Evolutionary conservation across 208 protist genomes (phyloP).

Genomic region (Leishmania turanica): DNA sequence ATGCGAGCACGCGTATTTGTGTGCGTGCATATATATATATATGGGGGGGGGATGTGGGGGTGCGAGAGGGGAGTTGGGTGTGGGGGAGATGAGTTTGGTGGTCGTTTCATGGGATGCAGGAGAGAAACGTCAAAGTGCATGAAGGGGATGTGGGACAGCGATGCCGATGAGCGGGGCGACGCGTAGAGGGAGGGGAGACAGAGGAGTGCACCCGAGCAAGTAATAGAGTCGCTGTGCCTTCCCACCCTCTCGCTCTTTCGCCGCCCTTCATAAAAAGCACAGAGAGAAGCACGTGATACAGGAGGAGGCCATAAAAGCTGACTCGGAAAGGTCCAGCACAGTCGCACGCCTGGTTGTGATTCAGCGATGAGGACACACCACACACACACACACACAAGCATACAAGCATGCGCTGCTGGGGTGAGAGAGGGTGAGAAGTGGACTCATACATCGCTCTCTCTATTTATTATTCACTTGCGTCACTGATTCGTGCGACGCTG

Average conservation of each 20-base stretch:
- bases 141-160: not conserved
- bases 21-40: not conserved
- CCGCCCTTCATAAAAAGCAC: not conserved
- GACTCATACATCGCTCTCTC: not conserved
- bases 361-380: not conserved
- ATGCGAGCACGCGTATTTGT: not conserved
- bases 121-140: no score
- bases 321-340: not conserved
- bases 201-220: not conserved
- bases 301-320: not conserved
- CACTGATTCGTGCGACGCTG: not conserved
- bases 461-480: not conserved
- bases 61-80: not conserved
- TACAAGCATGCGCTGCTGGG: not conserved
- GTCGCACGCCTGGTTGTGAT: not conserved
- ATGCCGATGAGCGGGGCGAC: not conserved
- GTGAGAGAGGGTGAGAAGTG: not conserved
- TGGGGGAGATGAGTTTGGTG: not conserved
- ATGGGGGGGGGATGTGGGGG: not conserved
- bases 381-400: not conserved
- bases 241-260: not conserved
- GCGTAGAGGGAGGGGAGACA: not conserved
- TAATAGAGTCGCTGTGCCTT: not conserved
- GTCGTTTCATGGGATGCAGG: not conserved
- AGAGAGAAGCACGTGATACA: not conserved